Percentiles rank a stretch among this genome's conserved stretches.
These are phyloP conservation scores for Colletotrichum trifolii DNA, from an alignment of 2,329 filamentous ascomycete species.

Conservation along the genomic window DNA sequence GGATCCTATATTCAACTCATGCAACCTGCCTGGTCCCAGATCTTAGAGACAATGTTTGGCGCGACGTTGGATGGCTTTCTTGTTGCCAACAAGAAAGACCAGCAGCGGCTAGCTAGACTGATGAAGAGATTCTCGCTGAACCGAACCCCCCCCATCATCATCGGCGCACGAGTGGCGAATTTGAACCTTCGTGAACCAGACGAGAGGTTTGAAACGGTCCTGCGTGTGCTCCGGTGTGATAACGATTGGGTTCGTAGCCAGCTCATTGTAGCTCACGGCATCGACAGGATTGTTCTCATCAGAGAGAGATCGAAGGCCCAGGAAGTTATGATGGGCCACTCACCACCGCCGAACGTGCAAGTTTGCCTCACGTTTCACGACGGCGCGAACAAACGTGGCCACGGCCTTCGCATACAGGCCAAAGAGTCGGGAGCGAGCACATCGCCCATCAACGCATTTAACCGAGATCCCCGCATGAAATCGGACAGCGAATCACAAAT, in stretches of 20 bases:
- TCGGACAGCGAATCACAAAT: constrained; percentile 79
- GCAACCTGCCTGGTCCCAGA: constrained; percentile 83
- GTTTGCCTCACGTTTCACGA: constrained; percentile 78
- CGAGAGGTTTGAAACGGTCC: constrained; percentile 76
- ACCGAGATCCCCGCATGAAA: constrained; percentile 77
- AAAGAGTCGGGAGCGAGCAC: constrained; percentile 38
- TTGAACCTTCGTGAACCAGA: constrained; percentile 79
- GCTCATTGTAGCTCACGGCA: constrained; percentile 82
- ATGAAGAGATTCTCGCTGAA: constrained; percentile 66
- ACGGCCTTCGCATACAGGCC: constrained; percentile 30
- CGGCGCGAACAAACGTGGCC: constrained; percentile 49
- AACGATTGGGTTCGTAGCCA: constrained; percentile 82
- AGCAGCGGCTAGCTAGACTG: constrained; percentile 72
- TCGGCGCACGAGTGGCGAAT: constrained; percentile 68
- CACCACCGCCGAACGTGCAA: constrained; percentile 74
- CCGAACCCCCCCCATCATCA: constrained; percentile 68
- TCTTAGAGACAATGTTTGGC: constrained; percentile 84
- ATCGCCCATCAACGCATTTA: constrained; percentile 60
- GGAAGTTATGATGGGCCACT: constrained; percentile 72
- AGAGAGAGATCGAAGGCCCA: constrained; percentile 74
- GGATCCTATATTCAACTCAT: constrained; percentile 81
- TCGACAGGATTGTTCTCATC: constrained; percentile 88
- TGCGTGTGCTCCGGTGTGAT: constrained; percentile 85
- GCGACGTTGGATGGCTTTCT: constrained; percentile 79
- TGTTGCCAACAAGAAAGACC: constrained; percentile 81